Percentiles rank a stretch among this genome's conserved stretches.
Evolutionary conservation across 345 rosid species (phyloP).

Genomic region (Gossypium ekmanianum): DNA sequence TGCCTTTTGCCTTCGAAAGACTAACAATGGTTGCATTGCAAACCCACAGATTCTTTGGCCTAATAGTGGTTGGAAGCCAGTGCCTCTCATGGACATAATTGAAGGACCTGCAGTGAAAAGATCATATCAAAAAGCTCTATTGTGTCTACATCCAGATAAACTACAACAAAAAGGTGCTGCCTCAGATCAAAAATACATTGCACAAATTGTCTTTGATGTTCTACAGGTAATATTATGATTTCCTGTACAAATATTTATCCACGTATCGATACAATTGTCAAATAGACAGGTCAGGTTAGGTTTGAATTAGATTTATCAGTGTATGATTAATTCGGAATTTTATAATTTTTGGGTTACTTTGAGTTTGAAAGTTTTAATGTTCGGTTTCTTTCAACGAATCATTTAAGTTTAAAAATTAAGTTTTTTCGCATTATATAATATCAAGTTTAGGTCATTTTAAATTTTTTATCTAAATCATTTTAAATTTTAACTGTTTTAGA

Average conservation of each 20-base stretch:
- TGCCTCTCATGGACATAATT: conserved; percentile 77
- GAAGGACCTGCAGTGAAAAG: conserved; percentile 84
- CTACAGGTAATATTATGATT: conserved; percentile 55
- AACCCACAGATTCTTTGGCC: conserved; percentile 80
- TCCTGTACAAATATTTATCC: not conserved
- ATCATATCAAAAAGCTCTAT: conserved; percentile 82
- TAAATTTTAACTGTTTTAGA: too few relatives aligned
- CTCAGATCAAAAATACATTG: conserved; percentile 59
- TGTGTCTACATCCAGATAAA: conserved; percentile 91
- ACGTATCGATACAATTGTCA: not conserved
- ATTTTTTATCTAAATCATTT: too few relatives aligned
- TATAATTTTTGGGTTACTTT: too few relatives aligned
- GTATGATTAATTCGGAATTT: too few relatives aligned
- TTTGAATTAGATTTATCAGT: too few relatives aligned
- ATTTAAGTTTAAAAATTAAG: too few relatives aligned
- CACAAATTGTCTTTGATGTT: conserved; percentile 70
- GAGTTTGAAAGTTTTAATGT: too few relatives aligned
- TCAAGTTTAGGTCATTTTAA: too few relatives aligned
- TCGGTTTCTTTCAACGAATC: too few relatives aligned
- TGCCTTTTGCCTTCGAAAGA: not conserved
- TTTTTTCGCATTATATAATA: too few relatives aligned
- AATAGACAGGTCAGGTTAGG: rapidly evolving
- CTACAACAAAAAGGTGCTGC: conserved; percentile 86
- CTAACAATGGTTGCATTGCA: not conserved
- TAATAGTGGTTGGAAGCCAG: conserved; percentile 81